phyloP scores from a whole-genome alignment of 345 rosid genomes.

The Barbarea vulgaris region DNA sequence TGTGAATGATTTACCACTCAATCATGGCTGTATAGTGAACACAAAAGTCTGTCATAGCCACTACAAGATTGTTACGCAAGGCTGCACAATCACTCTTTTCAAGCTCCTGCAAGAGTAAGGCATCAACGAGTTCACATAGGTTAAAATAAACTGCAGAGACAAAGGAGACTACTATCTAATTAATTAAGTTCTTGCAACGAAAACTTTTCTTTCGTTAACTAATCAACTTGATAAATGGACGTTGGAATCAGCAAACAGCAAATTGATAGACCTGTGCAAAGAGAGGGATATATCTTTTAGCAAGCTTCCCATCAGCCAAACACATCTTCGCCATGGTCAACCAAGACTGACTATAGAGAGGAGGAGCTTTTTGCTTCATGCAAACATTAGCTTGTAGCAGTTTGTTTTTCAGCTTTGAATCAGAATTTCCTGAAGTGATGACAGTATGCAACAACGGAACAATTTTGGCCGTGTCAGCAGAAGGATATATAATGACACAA shows the following conservation, averaged over 20 bases:
- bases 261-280: conserved; percentile 74
- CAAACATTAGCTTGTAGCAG: conserved; percentile 56
- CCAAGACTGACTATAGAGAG: conserved; percentile 86
- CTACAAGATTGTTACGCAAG: conserved; percentile 89
- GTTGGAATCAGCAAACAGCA: conserved; percentile 3
- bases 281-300: conserved; percentile 81
- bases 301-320: conserved; percentile 85
- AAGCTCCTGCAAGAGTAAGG: conserved; percentile 66
- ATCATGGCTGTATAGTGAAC: conserved; percentile 89
- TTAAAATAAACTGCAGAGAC: conserved; percentile 10
- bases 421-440: conserved; percentile 72
- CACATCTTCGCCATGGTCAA: conserved; percentile 91
- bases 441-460: conserved; percentile 73
- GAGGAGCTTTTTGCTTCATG: conserved; percentile 65
- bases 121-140: conserved; percentile 5
- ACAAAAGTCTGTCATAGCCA: conserved; percentile 88
- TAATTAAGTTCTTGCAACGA: neutral
- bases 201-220: neutral
- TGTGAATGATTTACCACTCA: conserved; percentile 72
- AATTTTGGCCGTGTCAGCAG: conserved; percentile 63
- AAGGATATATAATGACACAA: conserved; percentile 69
- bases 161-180: conserved; percentile 1
- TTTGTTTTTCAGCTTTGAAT: conserved; percentile 59
- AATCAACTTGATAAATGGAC: neutral
- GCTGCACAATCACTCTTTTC: conserved; percentile 88